Base-by-base conservation (phyloP, 768 basidiomycete genomes). In the Calocybe indica region DNA sequence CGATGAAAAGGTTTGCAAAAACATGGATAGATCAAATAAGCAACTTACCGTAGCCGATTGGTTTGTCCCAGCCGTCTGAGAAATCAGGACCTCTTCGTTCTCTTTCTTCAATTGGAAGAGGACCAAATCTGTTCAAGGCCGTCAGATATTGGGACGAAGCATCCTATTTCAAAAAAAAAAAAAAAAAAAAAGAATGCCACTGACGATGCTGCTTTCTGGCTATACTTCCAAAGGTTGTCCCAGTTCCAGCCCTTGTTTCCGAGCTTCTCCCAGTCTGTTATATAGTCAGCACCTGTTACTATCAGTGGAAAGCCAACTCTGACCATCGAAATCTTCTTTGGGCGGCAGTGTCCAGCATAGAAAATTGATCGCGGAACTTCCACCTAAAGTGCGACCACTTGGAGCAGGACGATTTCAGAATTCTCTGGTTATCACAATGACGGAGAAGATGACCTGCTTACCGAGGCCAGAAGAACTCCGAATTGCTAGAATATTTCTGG, bases 241-340 rank as follows among this genome's bases (percentile, higher is more conserved):
- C 74, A 80, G 52, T 76, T 78, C 78, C 78, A 81, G 5, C 77
- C 78, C 1, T 66, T 64, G 48, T 79, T 79, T 5, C 78, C 78
- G n/a, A 81, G 62, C 44, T 63, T 62, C 53, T 78, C 77, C 41
- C 72, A 62, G 5, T 62, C 40, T 40, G 31, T 40, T 40, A 28
- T 9, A 15, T 11, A 30, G 12, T 40, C 9, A 40, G 40, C 11
- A 7, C 8, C 22, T 22, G 40, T 13, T 9, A 30, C 11, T 12
- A 40, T 15, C 5, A 12, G 3, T 28, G 40, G 14, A 7, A 9
- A 28, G 40, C 22, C 22, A n/a, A 7, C 10, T 13, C 10, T 40
- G 22, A 40, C 40, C 64, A 44, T 66, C 60, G 15, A 64, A 47
- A 39, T 65, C 66, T 2, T 38, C 44, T 13, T 56, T 58, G 29